phyloP scores from a whole-genome alignment of 1,284 basidiomycete species.

The Boletellus sp. region DNA sequence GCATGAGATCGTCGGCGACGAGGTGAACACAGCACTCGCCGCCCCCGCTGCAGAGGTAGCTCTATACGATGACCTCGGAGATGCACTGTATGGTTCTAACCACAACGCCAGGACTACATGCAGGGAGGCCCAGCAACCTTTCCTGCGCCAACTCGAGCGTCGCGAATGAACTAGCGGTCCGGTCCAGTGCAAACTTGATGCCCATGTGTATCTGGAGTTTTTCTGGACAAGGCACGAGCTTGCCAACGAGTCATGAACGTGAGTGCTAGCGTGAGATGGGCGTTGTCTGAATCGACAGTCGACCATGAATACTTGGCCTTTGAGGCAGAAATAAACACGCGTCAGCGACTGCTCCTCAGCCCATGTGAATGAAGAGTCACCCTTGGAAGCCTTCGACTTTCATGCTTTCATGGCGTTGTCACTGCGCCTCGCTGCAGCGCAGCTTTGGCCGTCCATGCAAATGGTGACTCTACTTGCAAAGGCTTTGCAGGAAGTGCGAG shows the following conservation, averaged over 20 bases:
- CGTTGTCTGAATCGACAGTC: conserved; percentile 34
- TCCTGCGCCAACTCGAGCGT: conserved; percentile 88
- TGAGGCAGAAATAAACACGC: conserved; percentile 39
- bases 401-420: background rate
- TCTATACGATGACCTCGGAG: conserved; percentile 87
- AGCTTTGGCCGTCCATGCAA: too few species aligned
- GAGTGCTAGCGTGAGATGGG: too few species aligned
- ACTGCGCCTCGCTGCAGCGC: too few species aligned
- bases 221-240: conserved; percentile 41
- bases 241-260: conserved; percentile 52
- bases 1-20: conserved; percentile 60
- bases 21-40: conserved; percentile 74
- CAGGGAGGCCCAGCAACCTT: conserved; percentile 73
- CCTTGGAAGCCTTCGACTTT: conserved; percentile 4
- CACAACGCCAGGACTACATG: conserved; percentile 57
- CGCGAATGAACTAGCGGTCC: conserved; percentile 76
- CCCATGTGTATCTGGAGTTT: conserved; percentile 52
- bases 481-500: too few species aligned
- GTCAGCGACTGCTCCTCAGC: background rate
- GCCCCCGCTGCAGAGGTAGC: conserved; percentile 74
- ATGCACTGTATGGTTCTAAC: conserved; percentile 61
- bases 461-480: too few species aligned
- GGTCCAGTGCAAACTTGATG: conserved; percentile 76
- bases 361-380: background rate
- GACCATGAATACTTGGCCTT: conserved; percentile 55